Conservation (phyloP, 441 rosid species). For the Adansonia gregorii region DNA sequence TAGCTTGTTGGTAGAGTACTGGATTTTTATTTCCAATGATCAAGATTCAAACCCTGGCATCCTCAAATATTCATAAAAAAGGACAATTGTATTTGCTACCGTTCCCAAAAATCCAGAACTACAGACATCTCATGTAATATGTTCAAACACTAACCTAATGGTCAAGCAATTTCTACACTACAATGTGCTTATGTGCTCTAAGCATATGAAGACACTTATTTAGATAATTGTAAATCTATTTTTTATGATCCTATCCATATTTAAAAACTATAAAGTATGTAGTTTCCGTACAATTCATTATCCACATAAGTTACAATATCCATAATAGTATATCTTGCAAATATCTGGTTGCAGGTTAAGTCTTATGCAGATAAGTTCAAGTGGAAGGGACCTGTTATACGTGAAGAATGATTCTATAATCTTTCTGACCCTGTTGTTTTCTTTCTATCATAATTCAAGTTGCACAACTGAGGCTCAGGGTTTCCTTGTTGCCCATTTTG, state of each 20-base stretch:
- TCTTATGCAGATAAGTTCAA: conserved; percentile 9
- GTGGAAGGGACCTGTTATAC: conserved; percentile 59
- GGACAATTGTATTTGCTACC: neutral
- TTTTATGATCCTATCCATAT: too few species aligned
- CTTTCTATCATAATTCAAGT: conserved; percentile 23
- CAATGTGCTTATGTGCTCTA: neutral
- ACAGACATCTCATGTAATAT: neutral
- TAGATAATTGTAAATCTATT: neutral
- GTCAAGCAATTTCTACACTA: neutral
- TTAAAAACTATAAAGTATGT: too few species aligned
- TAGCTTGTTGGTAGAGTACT: too few species aligned
- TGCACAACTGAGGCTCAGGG: neutral
- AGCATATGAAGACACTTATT: neutral
- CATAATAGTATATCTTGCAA: neutral
- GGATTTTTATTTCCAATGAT: too few species aligned
- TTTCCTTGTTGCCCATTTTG: conserved; percentile 21
- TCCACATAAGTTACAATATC: neutral
- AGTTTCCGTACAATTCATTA: neutral
- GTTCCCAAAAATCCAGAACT: neutral
- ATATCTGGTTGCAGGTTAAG: conserved; percentile 45
- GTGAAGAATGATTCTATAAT: conserved; percentile 34
- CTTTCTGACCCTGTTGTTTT: conserved; percentile 15
- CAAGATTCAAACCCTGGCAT: too few species aligned
- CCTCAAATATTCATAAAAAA: too few species aligned
- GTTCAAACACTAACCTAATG: neutral